Base-by-base conservation (phyloP, 805 yeast genomes). In the Monosporozyma solicola region DNA sequence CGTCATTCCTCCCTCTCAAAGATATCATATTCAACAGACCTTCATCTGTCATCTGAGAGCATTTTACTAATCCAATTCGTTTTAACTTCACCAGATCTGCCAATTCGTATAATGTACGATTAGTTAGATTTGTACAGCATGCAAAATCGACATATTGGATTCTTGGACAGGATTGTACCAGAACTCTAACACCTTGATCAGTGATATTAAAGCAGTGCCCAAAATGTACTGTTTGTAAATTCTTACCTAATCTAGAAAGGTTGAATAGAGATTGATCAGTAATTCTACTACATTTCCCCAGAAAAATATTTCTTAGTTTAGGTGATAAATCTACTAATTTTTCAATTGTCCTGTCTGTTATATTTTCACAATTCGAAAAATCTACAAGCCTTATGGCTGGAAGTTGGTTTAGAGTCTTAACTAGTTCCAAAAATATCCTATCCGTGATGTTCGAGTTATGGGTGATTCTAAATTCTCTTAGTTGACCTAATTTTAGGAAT, bases 151-250 rank as follows among this genome's bases (percentile, higher is more conserved):
- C 88, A 67, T 91, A 92, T 62, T 88, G 95, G 53, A 92, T 81
- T 54, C 96, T 76, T 54, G 85, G 86, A 64, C 98, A 94, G 48
- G 79, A 77, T 57, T 85, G 78, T 11, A 88, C 87, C 55, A 92
- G 74, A 10, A 79, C 75, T 31, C 80, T 78, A 16, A 94, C 94
- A 22, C 97, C 97, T 56, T 76, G 79, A 71, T 92, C 98, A 1
- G 97, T 92, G 53, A 92, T 86, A 63, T 85, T 81, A 47, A 83
- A 79, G 72, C 99, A 94, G 72, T 92, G 98, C 16, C 98, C 98
- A 55, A 92, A 77, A 71, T 94, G 98, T 50, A 94, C 77, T 61
- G 90, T 89, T 63, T 90, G 97, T 59, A 92, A 74, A 59, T 84
- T 83, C 62, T 85, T 80, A 3, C 92, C 95, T 54, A 94, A 74